Evolutionary conservation across 106 monocot genomes (phyloP).

Genomic region (Dendrobium catenatum): DNA sequence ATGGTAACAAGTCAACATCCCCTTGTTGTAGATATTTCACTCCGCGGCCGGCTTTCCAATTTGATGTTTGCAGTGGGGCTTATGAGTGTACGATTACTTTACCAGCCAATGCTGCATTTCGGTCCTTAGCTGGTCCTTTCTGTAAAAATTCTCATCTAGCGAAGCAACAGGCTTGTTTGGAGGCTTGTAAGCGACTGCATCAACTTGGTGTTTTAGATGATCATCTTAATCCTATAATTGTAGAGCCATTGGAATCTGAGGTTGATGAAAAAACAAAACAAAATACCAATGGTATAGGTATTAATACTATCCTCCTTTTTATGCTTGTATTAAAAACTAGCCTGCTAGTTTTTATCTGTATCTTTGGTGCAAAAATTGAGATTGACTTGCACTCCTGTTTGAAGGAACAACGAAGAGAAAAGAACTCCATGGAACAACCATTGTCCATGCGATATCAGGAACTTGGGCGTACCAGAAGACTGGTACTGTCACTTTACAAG

Average conservation of each 20-base stretch:
- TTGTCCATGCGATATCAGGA: slow-evolving; percentile 48
- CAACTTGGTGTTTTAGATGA: slow-evolving; percentile 67
- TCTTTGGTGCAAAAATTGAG: not conserved
- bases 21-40: slow-evolving; percentile 37
- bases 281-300: slow-evolving; percentile 54
- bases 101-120: slow-evolving; percentile 78
- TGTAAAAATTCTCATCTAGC: slow-evolving; percentile 46
- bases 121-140: slow-evolving; percentile 50
- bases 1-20: slow-evolving; percentile 2
- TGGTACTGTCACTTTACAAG: slow-evolving; percentile 42
- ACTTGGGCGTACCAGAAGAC: slow-evolving; percentile 45
- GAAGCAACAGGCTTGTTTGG: slow-evolving; percentile 70
- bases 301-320: not conserved
- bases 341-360: not conserved
- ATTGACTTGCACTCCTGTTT: slow-evolving; percentile 1
- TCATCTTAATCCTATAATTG: slow-evolving; percentile 55
- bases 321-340: not conserved
- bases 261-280: slow-evolving; percentile 14
- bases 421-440: slow-evolving; percentile 65
- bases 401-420: slow-evolving; percentile 91
- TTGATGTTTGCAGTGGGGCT: slow-evolving; percentile 22
- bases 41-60: slow-evolving; percentile 46
- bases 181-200: slow-evolving; percentile 82
- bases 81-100: slow-evolving; percentile 67
- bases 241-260: slow-evolving; percentile 30